Evolutionary conservation across 257 asterid genomes (phyloP).

Genomic region (Echium plantagineum): DNA sequence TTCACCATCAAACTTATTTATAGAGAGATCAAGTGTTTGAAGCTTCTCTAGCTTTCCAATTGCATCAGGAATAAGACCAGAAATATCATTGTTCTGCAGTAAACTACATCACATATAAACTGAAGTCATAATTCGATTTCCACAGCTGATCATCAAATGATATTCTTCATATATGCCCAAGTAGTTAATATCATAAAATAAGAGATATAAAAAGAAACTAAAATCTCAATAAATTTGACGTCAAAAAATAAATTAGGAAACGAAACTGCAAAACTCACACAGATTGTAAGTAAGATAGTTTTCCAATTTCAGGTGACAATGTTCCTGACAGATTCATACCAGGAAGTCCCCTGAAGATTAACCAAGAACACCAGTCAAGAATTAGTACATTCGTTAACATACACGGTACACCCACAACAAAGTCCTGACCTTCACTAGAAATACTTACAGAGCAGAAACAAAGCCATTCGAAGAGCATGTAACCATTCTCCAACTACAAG

Average conservation of each 20-base stretch:
- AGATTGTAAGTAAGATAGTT: conserved; percentile 66
- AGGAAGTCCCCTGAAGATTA: conserved; percentile 57
- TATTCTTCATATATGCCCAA: neutral
- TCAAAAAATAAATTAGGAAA: neutral
- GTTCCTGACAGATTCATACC: conserved; percentile 73
- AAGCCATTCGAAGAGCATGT: conserved; percentile 73
- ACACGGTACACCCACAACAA: neutral
- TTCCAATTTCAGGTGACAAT: conserved; percentile 77
- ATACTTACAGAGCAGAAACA: conserved; percentile 82
- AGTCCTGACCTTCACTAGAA: neutral
- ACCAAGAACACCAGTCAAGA: conserved; percentile 10
- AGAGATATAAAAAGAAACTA: no score
- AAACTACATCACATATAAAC: conserved; percentile 32
- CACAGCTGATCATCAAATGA: neutral
- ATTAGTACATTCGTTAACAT: neutral
- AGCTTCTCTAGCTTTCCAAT: conserved; percentile 72
- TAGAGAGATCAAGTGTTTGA: conserved; percentile 78
- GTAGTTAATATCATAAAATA: neutral
- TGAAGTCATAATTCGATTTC: neutral
- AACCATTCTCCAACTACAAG: conserved; percentile 98
- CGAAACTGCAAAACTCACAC: conserved; percentile 46
- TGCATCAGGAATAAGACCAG: conserved; percentile 63
- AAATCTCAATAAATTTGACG: neutral
- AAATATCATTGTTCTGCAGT: conserved; percentile 84
- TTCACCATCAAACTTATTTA: conserved; percentile 58